These are phyloP conservation scores for Cercospora citrullina DNA, from an alignment of 2,329 filamentous ascomycete genomes.

Conservation along the genomic window DNA sequence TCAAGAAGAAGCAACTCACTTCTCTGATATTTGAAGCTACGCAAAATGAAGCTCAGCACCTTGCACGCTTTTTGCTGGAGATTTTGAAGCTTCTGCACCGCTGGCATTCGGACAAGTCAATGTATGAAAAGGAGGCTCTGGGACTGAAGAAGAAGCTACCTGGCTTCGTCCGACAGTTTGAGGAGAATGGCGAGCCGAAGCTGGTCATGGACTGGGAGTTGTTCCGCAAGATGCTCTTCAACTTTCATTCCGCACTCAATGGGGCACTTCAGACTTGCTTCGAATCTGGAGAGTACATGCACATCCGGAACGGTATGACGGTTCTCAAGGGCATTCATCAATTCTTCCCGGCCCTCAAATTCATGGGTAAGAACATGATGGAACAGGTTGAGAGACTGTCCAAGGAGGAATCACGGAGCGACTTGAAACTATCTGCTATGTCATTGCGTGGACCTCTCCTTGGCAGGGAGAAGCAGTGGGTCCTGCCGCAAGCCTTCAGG, in stretches of 20 bases:
- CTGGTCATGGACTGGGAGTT: slow-evolving; percentile 78
- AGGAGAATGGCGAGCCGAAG: slow-evolving; percentile 60
- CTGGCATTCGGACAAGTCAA: slow-evolving; percentile 77
- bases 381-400: slow-evolving; percentile 64
- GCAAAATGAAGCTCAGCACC: slow-evolving; percentile 83
- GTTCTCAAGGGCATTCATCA: slow-evolving; percentile 78
- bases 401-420: slow-evolving; percentile 64
- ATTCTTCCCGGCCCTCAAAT: slow-evolving; percentile 84
- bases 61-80: slow-evolving; percentile 87
- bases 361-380: slow-evolving; percentile 72
- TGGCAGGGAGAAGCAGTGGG: slow-evolving; percentile 66
- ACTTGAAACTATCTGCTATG: slow-evolving; percentile 71
- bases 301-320: slow-evolving; percentile 93
- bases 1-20: slow-evolving; percentile 77
- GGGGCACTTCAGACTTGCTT: slow-evolving; percentile 79
- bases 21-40: slow-evolving; percentile 86
- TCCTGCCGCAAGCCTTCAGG: slow-evolving; percentile 71
- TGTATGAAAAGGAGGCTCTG: slow-evolving; percentile 81
- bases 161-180: slow-evolving; percentile 77
- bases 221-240: slow-evolving; percentile 81
- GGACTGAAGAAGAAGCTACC: slow-evolving; percentile 65
- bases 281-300: slow-evolving; percentile 87
- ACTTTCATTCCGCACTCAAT: slow-evolving; percentile 85
- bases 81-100: slow-evolving; percentile 74
- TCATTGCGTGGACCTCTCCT: slow-evolving; percentile 70